phyloP scores from a whole-genome alignment of 2,329 filamentous ascomycete species.

The Fusarium kyushuense region DNA sequence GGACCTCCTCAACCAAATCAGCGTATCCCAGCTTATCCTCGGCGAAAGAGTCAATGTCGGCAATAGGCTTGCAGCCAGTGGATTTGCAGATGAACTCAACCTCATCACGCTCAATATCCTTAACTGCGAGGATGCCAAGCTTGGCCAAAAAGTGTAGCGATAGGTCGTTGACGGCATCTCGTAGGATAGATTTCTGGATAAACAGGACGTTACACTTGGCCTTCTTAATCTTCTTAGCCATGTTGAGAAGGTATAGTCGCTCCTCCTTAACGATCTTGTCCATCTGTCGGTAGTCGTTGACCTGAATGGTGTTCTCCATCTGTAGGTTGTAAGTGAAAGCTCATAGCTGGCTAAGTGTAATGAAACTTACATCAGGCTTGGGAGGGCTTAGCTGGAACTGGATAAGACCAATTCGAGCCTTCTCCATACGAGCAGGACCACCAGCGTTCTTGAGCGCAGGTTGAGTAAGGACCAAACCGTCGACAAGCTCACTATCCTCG shows the following conservation, averaged over 20 bases:
- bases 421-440: slow-evolving; percentile 93
- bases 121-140: slow-evolving; percentile 93
- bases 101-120: slow-evolving; percentile 98
- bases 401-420: slow-evolving; percentile 95
- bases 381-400: slow-evolving; percentile 99
- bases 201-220: slow-evolving; percentile 98
- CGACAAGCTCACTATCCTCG: slow-evolving; percentile 97
- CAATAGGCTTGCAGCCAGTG: slow-evolving; percentile 98
- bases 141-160: slow-evolving; percentile 98
- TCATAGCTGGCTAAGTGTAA: neutral
- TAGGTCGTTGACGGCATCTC: slow-evolving; percentile 97
- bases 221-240: slow-evolving; percentile 99
- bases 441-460: slow-evolving; percentile 93
- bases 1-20: slow-evolving; percentile 92
- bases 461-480: slow-evolving; percentile 93
- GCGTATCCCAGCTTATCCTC: slow-evolving; percentile 97
- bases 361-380: slow-evolving; percentile 84
- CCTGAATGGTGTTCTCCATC: slow-evolving; percentile 99
- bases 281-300: slow-evolving; percentile 99
- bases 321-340: slow-evolving; percentile 52
- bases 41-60: slow-evolving; percentile 97
- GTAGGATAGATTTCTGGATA: slow-evolving; percentile 98
- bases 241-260: slow-evolving; percentile 95
- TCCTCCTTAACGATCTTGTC: slow-evolving; percentile 99
- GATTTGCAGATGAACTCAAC: slow-evolving; percentile 99